Evolutionary conservation across 2,329 filamentous ascomycete genomes (phyloP).

Genomic region (Orbilia blumenaviensis): DNA sequence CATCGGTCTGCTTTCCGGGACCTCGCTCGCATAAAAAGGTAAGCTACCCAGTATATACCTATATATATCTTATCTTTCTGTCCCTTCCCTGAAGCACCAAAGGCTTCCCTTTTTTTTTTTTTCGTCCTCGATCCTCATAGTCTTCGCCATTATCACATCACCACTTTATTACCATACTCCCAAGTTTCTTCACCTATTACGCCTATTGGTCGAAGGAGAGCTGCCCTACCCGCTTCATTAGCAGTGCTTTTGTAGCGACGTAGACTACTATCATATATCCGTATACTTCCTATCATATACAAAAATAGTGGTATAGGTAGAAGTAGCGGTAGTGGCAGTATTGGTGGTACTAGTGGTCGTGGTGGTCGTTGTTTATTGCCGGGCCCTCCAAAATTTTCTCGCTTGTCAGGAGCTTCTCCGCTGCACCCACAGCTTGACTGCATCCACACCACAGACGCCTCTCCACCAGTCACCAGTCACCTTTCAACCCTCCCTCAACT

Average conservation of each 20-base stretch:
- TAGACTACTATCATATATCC: too few species aligned
- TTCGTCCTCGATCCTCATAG: neutral
- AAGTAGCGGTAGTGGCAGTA: too few species aligned
- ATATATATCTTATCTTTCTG: neutral
- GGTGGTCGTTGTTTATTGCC: neutral
- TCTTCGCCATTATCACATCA: neutral
- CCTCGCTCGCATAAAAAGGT: slow-evolving; percentile 18
- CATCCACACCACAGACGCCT: slow-evolving; percentile 16
- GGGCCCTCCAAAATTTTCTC: slow-evolving; percentile 47
- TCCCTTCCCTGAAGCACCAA: too few species aligned
- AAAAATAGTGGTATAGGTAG: too few species aligned
- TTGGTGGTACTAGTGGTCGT: too few species aligned
- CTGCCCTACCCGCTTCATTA: too few species aligned
- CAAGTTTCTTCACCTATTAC: too few species aligned
- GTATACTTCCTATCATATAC: too few species aligned
- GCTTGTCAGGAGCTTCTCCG: slow-evolving; percentile 40
- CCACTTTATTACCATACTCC: too few species aligned
- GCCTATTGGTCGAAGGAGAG: too few species aligned
- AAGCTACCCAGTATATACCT: neutral
- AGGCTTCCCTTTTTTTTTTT: too few species aligned
- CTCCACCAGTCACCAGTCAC: slow-evolving; percentile 8
- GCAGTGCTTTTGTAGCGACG: too few species aligned
- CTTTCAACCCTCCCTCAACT: neutral
- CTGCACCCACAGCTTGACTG: slow-evolving; percentile 26
- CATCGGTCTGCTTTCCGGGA: neutral